These are phyloP conservation scores for Calonectria fujianensis DNA, from an alignment of 2,329 filamentous ascomycete species.

Conservation along the genomic window DNA sequence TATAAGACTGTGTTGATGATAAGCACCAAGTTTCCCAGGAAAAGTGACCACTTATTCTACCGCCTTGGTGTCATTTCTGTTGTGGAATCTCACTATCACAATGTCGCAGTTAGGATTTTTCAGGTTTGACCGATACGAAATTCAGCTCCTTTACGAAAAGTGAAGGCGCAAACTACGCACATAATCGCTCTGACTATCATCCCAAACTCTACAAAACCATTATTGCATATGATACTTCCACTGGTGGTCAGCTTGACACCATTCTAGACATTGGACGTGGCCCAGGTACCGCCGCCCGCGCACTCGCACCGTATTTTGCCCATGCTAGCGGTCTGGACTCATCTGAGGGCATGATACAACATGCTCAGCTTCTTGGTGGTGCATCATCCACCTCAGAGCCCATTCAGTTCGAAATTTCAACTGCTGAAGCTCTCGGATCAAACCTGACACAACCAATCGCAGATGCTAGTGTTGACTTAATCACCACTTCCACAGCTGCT, in stretches of 20 bases:
- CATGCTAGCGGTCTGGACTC: constrained; percentile 71
- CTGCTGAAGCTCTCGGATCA: constrained; percentile 66
- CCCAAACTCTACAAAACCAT: constrained; percentile 67
- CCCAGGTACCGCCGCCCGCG: constrained; percentile 69
- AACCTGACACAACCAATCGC: constrained; percentile 55
- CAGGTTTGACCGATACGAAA: constrained; percentile 23
- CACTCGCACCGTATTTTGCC: constrained; percentile 67
- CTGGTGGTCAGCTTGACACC: constrained; percentile 64
- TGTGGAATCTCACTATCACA: background rate
- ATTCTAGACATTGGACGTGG: constrained; percentile 75
- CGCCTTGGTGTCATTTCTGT: background rate
- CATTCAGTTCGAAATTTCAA: constrained; percentile 62
- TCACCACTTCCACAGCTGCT: constrained; percentile 70
- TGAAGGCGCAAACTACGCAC: constrained; percentile 67
- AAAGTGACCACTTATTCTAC: background rate
- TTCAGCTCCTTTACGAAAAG: background rate
- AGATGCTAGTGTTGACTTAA: constrained; percentile 66
- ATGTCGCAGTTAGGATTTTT: background rate
- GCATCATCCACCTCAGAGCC: constrained; percentile 52
- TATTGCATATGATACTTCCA: constrained; percentile 66
- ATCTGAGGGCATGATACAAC: constrained; percentile 71
- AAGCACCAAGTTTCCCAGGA: background rate
- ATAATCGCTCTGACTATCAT: constrained; percentile 66
- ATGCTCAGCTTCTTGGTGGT: constrained; percentile 63
- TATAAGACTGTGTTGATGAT: background rate